phyloP scores from a whole-genome alignment of 2,329 filamentous ascomycete genomes.

The Colletotrichum chlorophyti region DNA sequence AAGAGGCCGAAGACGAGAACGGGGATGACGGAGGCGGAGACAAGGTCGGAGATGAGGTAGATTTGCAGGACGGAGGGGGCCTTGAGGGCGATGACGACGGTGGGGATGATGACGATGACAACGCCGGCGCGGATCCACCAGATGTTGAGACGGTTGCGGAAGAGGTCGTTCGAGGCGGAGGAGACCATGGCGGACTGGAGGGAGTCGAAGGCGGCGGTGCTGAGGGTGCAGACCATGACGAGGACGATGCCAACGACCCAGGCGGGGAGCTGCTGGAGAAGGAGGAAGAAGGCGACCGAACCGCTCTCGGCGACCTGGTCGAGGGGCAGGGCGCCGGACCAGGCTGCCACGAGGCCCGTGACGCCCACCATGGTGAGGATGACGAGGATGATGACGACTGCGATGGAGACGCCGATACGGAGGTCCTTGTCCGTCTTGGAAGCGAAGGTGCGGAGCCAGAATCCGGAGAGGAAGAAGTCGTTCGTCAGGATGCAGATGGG shows the following conservation, averaged over 20 bases:
- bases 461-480: slow-evolving; percentile 85
- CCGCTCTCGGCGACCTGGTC: slow-evolving; percentile 64
- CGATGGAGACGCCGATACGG: slow-evolving; percentile 75
- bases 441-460: slow-evolving; percentile 85
- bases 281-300: slow-evolving; percentile 76
- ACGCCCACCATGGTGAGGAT: slow-evolving; percentile 77
- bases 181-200: slow-evolving; percentile 86
- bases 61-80: slow-evolving; percentile 80
- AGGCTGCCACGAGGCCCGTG: slow-evolving; percentile 77
- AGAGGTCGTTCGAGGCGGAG: slow-evolving; percentile 84
- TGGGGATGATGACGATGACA: slow-evolving; percentile 75
- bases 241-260: slow-evolving; percentile 87
- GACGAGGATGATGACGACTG: slow-evolving; percentile 68
- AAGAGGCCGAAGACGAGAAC: slow-evolving; percentile 76
- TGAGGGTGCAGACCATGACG: slow-evolving; percentile 80
- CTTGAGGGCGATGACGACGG: slow-evolving; percentile 76
- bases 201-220: slow-evolving; percentile 80
- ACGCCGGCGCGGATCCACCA: slow-evolving; percentile 76
- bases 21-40: slow-evolving; percentile 79
- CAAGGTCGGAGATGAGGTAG: slow-evolving; percentile 81
- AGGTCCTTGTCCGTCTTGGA: slow-evolving; percentile 81
- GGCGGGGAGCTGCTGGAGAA: slow-evolving; percentile 73
- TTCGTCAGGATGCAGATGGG: slow-evolving; percentile 83
- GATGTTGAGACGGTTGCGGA: slow-evolving; percentile 80
- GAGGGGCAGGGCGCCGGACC: slow-evolving; percentile 76